phyloP scores from a whole-genome alignment of 2,329 filamentous ascomycete genomes.

The Claviceps monticola region DNA sequence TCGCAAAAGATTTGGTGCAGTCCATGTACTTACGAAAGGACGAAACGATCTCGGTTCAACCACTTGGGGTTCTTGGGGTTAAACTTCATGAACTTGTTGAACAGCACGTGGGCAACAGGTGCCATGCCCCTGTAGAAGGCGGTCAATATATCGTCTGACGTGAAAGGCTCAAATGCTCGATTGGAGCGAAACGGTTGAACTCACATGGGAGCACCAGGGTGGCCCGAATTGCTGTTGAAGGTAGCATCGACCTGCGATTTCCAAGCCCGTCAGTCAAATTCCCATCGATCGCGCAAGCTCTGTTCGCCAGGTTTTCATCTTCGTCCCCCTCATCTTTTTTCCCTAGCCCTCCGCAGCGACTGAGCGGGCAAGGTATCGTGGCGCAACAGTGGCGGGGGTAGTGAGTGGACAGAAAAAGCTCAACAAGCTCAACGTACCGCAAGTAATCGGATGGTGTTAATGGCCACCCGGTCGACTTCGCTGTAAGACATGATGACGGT shows the following conservation, averaged over 20 bases:
- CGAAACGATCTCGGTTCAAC: constrained; percentile 95
- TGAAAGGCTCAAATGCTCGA: not conserved
- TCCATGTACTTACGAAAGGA: constrained; percentile 72
- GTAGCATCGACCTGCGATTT: constrained; percentile 81
- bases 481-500: constrained; percentile 66
- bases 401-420: constrained; percentile 12
- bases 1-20: not conserved
- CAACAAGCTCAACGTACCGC: constrained; percentile 60
- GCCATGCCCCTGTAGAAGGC: constrained; percentile 57
- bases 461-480: constrained; percentile 76
- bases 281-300: not conserved
- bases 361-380: constrained; percentile 6
- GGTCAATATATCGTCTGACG: constrained; percentile 12
- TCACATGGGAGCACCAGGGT: constrained; percentile 95
- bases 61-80: constrained; percentile 98
- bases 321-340: not conserved
- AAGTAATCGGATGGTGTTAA: constrained; percentile 96
- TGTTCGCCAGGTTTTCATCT: constrained; percentile 2
- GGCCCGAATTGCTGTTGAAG: constrained; percentile 87
- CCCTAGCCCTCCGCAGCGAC: not conserved
- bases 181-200: constrained; percentile 14
- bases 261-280: not conserved
- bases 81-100: constrained; percentile 98
- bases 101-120: constrained; percentile 89
- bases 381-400: constrained; percentile 14